Evolutionary conservation across 176 grass and related monocot genomes (phyloP).

Genomic region (Phragmites australis): DNA sequence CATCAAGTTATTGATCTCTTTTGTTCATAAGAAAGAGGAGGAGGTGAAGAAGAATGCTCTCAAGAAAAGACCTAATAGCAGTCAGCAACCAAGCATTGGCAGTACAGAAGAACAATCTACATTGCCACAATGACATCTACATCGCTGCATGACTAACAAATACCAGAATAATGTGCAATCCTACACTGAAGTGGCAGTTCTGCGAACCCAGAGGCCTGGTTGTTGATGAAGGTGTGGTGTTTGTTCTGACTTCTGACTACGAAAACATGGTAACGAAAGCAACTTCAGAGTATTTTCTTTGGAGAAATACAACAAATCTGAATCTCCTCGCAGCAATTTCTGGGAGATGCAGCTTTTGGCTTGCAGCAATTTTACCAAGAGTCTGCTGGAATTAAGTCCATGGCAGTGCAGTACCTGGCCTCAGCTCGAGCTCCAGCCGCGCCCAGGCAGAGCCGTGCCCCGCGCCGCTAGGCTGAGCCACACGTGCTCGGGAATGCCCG

Average conservation of each 20-base stretch:
- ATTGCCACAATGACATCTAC: slow-evolving; percentile 19
- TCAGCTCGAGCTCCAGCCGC: no score
- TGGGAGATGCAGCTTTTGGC: neutral
- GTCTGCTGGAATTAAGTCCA: no score
- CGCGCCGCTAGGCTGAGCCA: no score
- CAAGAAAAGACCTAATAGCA: slow-evolving; percentile 65
- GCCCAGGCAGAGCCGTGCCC: no score
- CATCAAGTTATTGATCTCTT: slow-evolving; percentile 76
- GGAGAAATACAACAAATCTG: neutral
- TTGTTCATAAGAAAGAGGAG: slow-evolving; percentile 87
- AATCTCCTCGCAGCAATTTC: slow-evolving; percentile 16
- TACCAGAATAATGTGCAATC: neutral
- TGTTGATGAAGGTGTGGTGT: neutral
- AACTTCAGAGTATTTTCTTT: slow-evolving; percentile 15
- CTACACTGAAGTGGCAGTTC: slow-evolving; percentile 27
- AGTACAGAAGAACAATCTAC: slow-evolving; percentile 28
- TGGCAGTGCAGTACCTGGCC: no score
- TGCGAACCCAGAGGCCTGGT: neutral
- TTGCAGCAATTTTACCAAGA: no score
- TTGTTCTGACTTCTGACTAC: slow-evolving; percentile 1
- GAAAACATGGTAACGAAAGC: no score
- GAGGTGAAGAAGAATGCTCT: slow-evolving; percentile 74
- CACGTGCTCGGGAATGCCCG: no score
- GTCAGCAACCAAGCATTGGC: slow-evolving; percentile 37
- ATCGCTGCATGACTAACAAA: neutral